phyloP scores from a whole-genome alignment of 768 basidiomycete genomes.

The Dioszegia aurantiaca region DNA sequence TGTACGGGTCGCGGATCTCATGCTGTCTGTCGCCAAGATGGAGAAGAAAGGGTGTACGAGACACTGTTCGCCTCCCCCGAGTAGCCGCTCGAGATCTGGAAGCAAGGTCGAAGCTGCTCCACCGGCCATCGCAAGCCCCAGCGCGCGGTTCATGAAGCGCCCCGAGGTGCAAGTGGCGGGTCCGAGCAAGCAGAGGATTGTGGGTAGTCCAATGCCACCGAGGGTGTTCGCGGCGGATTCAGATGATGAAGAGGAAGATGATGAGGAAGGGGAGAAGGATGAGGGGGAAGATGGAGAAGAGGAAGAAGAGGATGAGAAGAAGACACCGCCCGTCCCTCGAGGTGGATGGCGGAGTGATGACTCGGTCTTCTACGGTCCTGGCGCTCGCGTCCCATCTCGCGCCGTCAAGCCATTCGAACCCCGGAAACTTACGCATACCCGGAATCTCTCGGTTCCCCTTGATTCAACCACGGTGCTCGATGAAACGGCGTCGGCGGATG shows the following conservation, averaged over 20 bases:
- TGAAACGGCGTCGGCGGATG: constrained; percentile 1
- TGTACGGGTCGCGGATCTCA: constrained; percentile 28
- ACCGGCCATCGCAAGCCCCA: constrained; percentile 12
- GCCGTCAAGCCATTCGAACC: constrained; percentile 1
- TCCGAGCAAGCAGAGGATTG: constrained; percentile 33
- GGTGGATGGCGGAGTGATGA: constrained; percentile 40
- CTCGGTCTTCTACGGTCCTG: constrained; percentile 25
- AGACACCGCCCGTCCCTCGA: constrained; percentile 2
- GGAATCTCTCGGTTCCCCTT: background rate
- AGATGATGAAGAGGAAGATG: constrained; percentile 16
- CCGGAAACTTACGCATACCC: background rate
- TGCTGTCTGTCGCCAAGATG: constrained; percentile 5
- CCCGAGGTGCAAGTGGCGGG: constrained; percentile 12
- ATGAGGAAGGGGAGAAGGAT: constrained; percentile 20
- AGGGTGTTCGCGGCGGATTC: constrained; percentile 5
- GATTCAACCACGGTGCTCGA: background rate
- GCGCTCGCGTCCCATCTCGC: constrained; percentile 5
- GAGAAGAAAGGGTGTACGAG: constrained; percentile 29
- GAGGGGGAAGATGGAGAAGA: constrained; percentile 15
- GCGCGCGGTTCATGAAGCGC: constrained; percentile 14
- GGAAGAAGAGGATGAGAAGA: constrained; percentile 16
- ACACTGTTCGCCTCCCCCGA: constrained; percentile 34
- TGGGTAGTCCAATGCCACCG: constrained; percentile 37
- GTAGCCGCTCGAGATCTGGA: constrained; percentile 16
- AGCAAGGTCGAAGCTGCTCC: constrained; percentile 17